Conservation (phyloP, 1,284 basidiomycete genomes). For the Malassezia globosa region DNA sequence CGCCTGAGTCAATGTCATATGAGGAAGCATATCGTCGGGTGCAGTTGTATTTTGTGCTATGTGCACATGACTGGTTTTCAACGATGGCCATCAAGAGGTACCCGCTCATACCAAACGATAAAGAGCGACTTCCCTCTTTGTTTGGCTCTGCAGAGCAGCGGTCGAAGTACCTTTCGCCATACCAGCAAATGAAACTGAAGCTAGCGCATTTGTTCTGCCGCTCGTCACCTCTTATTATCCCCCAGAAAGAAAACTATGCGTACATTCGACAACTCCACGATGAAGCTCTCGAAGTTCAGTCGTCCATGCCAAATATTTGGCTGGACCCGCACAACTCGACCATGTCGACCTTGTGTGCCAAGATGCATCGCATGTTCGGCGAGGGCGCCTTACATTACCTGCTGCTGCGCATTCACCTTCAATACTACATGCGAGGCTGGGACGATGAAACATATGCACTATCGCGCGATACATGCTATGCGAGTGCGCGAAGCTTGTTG, state of each 20-base stretch:
- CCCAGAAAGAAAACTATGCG: slow-evolving; percentile 24
- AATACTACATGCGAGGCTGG: slow-evolving; percentile 40
- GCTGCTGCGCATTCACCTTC: slow-evolving; percentile 26
- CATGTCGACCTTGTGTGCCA: not conserved
- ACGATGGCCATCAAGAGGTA: slow-evolving; percentile 11
- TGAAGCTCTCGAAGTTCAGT: slow-evolving; percentile 9
- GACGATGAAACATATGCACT: slow-evolving; percentile 25
- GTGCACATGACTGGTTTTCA: slow-evolving; percentile 24
- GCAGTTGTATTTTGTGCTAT: slow-evolving; percentile 23
- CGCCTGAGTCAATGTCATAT: slow-evolving; percentile 21
- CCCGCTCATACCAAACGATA: slow-evolving; percentile 2
- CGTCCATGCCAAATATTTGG: not conserved
- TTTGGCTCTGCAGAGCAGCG: slow-evolving; percentile 13
- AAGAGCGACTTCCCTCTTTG: slow-evolving; percentile 10
- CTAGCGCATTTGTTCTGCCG: slow-evolving; percentile 23
- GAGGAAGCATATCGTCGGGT: slow-evolving; percentile 28
- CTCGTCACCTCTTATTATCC: slow-evolving; percentile 25
- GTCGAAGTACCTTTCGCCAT: slow-evolving; percentile 13
- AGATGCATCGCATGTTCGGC: slow-evolving; percentile 18
- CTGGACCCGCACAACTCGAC: not conserved
- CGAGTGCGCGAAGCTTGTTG: slow-evolving; percentile 26
- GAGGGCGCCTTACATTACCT: slow-evolving; percentile 10
- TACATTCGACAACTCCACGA: slow-evolving; percentile 28
- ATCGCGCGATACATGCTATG: slow-evolving; percentile 34
- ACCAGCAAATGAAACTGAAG: slow-evolving; percentile 5